phyloP scores from a whole-genome alignment of 306 rosid species.

The Pterocarpus santalinus region DNA sequence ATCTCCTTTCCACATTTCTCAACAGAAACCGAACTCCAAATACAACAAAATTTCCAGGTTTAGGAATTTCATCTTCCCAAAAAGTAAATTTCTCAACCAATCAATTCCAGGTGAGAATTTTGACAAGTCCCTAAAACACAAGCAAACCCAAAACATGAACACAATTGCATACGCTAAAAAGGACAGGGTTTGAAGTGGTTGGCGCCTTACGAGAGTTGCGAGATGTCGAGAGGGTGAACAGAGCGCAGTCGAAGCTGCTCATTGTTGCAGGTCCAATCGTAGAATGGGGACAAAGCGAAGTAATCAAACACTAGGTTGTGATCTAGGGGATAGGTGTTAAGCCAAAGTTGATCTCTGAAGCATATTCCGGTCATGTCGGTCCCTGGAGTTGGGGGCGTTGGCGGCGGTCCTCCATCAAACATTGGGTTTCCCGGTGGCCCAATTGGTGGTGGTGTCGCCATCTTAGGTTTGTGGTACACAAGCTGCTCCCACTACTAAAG shows the following conservation, averaged over 20 bases:
- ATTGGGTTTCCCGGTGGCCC: conserved; percentile 52
- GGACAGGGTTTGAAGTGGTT: not conserved
- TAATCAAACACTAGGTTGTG: conserved; percentile 93
- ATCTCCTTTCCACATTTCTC: not conserved
- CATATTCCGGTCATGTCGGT: conserved; percentile 97
- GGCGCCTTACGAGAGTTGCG: conserved; percentile 71
- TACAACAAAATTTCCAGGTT: not conserved
- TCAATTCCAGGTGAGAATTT: not conserved
- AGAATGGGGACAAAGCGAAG: conserved; percentile 93
- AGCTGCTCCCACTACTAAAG: not conserved
- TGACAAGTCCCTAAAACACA: conserved; percentile 23
- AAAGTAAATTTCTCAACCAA: too few species aligned
- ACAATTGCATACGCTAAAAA: not conserved
- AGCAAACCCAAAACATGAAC: not conserved
- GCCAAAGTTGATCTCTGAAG: conserved; percentile 95
- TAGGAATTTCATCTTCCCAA: not conserved
- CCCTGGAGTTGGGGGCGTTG: conserved; percentile 70
- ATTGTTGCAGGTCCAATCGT: conserved; percentile 90
- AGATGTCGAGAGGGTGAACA: conserved; percentile 83
- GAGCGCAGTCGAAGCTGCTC: conserved; percentile 94
- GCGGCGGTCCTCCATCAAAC: conserved; percentile 64
- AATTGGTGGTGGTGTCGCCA: conserved; percentile 69
- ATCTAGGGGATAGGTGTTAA: conserved; percentile 87
- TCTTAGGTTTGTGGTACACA: not conserved
- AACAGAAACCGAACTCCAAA: not conserved